Evolutionary conservation across 805 yeast species (phyloP).

Genomic region (Saccharomycopsis schoenii): DNA sequence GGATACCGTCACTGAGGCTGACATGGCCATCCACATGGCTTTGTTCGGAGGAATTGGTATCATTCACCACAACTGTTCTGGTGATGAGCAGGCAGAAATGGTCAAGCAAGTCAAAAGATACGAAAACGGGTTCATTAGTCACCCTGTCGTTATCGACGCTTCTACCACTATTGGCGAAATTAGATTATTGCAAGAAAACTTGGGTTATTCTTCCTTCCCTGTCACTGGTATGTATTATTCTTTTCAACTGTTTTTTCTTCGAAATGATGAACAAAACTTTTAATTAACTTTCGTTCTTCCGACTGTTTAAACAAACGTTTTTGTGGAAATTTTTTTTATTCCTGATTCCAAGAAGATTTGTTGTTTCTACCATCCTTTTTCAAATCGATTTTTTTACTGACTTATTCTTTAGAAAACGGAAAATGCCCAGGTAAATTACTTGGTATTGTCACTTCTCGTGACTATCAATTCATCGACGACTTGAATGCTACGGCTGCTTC

Average conservation of each 20-base stretch:
- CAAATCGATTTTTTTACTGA: conserved; percentile 18
- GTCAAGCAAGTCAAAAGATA: conserved; percentile 91
- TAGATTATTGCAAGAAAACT: conserved; percentile 52
- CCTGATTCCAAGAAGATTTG: not conserved
- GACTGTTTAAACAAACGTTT: conserved; percentile 89
- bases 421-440: conserved; percentile 77
- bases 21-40: conserved; percentile 98
- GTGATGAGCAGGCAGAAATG: conserved; percentile 98
- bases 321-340: conserved; percentile 57
- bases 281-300: conserved; percentile 99
- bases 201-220: conserved; percentile 97
- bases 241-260: conserved; percentile 10
- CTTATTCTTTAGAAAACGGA: conserved; percentile 57
- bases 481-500: conserved; percentile 51
- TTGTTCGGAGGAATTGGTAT: conserved; percentile 98
- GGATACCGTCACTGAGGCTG: conserved; percentile 98
- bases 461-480: conserved; percentile 87
- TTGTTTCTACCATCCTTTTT: not conserved
- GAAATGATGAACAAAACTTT: conserved; percentile 43
- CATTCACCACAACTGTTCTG: conserved; percentile 92
- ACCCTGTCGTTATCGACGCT: conserved; percentile 83
- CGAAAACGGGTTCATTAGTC: conserved; percentile 95
- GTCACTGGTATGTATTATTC: conserved; percentile 83
- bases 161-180: conserved; percentile 70
- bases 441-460: conserved; percentile 96